phyloP scores from a whole-genome alignment of 495 filamentous ascomycete genomes.

The Podospora pseudoanserina region DNA sequence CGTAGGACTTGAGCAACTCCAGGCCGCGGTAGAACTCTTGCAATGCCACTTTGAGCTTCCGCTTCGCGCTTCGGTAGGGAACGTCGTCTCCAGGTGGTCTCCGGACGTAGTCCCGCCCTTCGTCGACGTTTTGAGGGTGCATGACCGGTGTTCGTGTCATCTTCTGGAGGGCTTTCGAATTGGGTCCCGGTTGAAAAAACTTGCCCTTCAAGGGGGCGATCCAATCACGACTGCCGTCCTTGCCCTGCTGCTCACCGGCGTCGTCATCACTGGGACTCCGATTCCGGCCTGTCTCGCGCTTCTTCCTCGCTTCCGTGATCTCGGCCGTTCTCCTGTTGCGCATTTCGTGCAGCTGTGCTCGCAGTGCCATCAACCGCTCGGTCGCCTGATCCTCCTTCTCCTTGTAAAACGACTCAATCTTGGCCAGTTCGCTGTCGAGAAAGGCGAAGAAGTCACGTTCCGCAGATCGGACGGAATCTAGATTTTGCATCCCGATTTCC shows the following conservation, averaged over 20 bases:
- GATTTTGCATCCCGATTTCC: slow-evolving; percentile 34
- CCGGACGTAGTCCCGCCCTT: slow-evolving; percentile 60
- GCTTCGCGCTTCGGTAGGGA: slow-evolving; percentile 77
- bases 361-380: slow-evolving; percentile 62
- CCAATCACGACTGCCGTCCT: slow-evolving; percentile 31
- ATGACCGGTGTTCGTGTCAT: slow-evolving; percentile 42
- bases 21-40: slow-evolving; percentile 91
- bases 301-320: slow-evolving; percentile 46
- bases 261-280: slow-evolving; percentile 18
- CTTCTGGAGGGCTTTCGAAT: slow-evolving; percentile 43
- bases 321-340: slow-evolving; percentile 72
- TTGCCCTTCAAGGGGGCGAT: slow-evolving; percentile 42
- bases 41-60: slow-evolving; percentile 83
- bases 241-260: slow-evolving; percentile 18
- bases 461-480: slow-evolving; percentile 50
- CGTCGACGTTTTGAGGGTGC: slow-evolving; percentile 35
- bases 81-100: slow-evolving; percentile 57
- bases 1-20: slow-evolving; percentile 87
- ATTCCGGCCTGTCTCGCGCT: slow-evolving; percentile 22
- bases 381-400: slow-evolving; percentile 77
- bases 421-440: slow-evolving; percentile 73
- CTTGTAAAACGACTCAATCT: slow-evolving; percentile 82
- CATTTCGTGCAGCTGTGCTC: slow-evolving; percentile 85
- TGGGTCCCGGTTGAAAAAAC: slow-evolving; percentile 44
- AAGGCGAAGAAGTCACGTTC: slow-evolving; percentile 77